phyloP scores from a whole-genome alignment of 345 rosid species.

The Psidium guajava region DNA sequence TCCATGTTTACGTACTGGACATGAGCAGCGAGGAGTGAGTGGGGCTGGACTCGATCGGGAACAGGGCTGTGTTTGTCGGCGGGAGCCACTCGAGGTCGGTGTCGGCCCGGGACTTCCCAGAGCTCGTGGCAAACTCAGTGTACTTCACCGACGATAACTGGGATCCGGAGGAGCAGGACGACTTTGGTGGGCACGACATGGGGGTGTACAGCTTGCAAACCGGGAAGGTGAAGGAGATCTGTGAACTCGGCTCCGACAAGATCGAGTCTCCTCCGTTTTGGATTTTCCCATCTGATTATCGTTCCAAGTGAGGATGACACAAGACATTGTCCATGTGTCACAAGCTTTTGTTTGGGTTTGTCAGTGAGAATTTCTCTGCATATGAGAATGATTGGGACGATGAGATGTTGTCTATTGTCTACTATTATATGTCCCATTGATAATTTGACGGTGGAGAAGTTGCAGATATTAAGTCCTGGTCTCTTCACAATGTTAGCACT shows the following conservation, averaged over 20 bases:
- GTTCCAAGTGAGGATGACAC: background rate
- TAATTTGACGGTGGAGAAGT: background rate
- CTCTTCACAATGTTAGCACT: background rate
- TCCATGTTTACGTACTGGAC: conserved; percentile 7
- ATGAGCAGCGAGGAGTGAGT: background rate
- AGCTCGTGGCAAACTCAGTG: background rate
- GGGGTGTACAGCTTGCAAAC: background rate
- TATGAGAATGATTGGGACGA: background rate
- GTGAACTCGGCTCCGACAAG: background rate
- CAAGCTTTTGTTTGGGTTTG: no score
- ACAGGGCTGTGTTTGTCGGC: background rate
- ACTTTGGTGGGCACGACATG: conserved; percentile 1
- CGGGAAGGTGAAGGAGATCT: background rate
- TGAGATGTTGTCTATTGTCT: background rate
- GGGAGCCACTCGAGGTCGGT: background rate
- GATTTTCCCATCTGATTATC: background rate
- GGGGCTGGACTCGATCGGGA: background rate
- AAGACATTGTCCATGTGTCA: no score
- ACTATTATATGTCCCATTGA: background rate
- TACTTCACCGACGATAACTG: conserved; percentile 1
- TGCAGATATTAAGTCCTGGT: background rate
- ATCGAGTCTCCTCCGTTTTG: conserved; percentile 7
- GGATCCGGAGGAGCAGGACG: background rate
- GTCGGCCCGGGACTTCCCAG: background rate
- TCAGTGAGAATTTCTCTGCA: no score